Conservation (phyloP, 176 grass and related monocot species). For the Triticum urartu region DNA sequence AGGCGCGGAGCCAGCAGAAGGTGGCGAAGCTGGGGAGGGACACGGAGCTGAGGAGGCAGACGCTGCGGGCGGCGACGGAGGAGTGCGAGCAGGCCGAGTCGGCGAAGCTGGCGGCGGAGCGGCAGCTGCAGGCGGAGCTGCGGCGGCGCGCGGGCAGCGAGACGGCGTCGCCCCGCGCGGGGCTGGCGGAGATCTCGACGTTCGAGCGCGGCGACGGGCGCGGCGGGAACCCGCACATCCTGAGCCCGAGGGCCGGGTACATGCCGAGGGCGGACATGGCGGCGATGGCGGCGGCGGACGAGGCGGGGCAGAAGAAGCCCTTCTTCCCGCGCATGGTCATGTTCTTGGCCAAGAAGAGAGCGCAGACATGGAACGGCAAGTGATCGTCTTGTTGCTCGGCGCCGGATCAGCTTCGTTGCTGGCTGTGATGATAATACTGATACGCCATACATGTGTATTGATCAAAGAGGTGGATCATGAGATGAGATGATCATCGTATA, state of each 20-base stretch:
- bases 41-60: conserved; percentile 43
- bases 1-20: conserved; percentile 45
- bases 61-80: conserved; percentile 35
- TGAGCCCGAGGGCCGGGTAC: conserved; percentile 53
- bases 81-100: conserved; percentile 57
- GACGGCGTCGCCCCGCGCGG: conserved; percentile 10
- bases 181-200: conserved; percentile 52
- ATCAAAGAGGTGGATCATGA: not conserved
- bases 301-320: conserved; percentile 33
- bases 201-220: conserved; percentile 15
- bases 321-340: conserved; percentile 70
- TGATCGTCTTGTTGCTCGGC: not conserved
- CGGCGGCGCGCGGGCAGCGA: conserved; percentile 22
- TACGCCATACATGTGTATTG: not conserved
- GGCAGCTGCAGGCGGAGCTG: conserved; percentile 45
- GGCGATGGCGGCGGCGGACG: not conserved
- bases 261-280: conserved; percentile 25
- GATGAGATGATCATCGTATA: too few relatives aligned
- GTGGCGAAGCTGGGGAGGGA: conserved; percentile 29
- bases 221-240: conserved; percentile 30
- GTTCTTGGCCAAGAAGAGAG: conserved; percentile 70
- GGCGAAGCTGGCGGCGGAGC: conserved; percentile 39
- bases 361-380: conserved; percentile 48
- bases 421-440: not conserved
- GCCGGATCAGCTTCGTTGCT: not conserved